phyloP scores from a whole-genome alignment of 2,329 filamentous ascomycete genomes.

The Cryphonectria naterciae region DNA sequence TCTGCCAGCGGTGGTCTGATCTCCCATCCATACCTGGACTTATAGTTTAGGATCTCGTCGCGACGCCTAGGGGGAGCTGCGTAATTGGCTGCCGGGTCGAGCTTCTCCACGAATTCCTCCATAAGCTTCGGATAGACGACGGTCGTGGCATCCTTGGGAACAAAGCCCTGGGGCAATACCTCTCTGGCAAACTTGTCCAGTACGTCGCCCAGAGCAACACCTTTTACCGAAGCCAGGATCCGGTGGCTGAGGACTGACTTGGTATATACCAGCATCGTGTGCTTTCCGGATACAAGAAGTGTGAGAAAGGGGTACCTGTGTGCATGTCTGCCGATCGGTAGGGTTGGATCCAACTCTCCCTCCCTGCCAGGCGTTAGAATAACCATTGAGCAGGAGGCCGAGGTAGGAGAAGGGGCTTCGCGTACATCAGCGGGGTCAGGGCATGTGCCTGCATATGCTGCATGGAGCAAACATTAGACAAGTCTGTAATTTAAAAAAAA shows the following conservation, averaged over 20 bases:
- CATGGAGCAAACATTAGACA: background rate
- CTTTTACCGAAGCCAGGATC: constrained; percentile 73
- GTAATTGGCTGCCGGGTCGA: constrained; percentile 49
- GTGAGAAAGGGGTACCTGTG: constrained; percentile 84
- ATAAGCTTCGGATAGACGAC: constrained; percentile 83
- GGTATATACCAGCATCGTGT: constrained; percentile 85
- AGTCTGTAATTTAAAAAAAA: background rate
- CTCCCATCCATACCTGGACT: constrained; percentile 59
- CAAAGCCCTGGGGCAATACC: constrained; percentile 66
- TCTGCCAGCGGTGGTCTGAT: constrained; percentile 69
- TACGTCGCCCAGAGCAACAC: constrained; percentile 81
- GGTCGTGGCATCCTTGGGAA: constrained; percentile 52
- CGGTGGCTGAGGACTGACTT: constrained; percentile 68
- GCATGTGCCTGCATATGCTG: constrained; percentile 95
- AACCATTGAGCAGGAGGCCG: background rate
- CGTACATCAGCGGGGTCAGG: constrained; percentile 74
- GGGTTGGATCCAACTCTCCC: constrained; percentile 53
- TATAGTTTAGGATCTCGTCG: constrained; percentile 57
- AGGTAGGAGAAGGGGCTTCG: background rate
- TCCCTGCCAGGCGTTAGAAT: constrained; percentile 41
- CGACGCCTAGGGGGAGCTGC: constrained; percentile 58
- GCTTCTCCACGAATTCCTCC: constrained; percentile 77
- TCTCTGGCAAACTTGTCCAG: constrained; percentile 84
- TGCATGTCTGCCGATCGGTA: constrained; percentile 1
- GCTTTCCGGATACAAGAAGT: constrained; percentile 87